Conservation (phyloP, 306 rosid species). For the Medicago lupulina region DNA sequence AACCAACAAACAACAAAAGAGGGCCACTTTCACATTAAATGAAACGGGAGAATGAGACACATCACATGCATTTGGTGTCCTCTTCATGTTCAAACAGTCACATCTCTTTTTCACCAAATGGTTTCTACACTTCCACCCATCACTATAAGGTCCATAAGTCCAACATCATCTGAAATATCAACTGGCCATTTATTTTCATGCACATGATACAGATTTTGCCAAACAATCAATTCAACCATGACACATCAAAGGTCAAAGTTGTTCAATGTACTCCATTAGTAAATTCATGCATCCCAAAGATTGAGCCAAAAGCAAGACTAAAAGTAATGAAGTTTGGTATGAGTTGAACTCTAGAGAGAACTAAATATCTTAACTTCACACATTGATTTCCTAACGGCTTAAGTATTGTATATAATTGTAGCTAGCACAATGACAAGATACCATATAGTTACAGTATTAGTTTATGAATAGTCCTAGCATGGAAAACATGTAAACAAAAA, state of each 20-base stretch:
- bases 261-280: too few species aligned
- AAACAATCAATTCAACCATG: slow-evolving; percentile 15
- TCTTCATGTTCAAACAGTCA: slow-evolving; percentile 48
- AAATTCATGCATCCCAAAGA: too few species aligned
- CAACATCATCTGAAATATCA: slow-evolving; percentile 31
- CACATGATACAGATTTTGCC: slow-evolving; percentile 29
- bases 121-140: slow-evolving; percentile 18
- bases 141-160: slow-evolving; percentile 35
- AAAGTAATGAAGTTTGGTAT: slow-evolving; percentile 11
- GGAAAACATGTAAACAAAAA: slow-evolving; percentile 40
- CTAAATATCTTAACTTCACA: slow-evolving; percentile 53
- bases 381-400: slow-evolving; percentile 62
- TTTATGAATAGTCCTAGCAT: slow-evolving; percentile 60
- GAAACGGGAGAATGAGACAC: slow-evolving; percentile 37
- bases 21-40: slow-evolving; percentile 43
- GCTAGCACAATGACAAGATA: slow-evolving; percentile 49
- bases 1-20: slow-evolving; percentile 28
- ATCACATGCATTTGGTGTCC: slow-evolving; percentile 56
- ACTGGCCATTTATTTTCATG: slow-evolving; percentile 32
- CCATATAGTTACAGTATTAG: slow-evolving; percentile 72
- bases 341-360: slow-evolving; percentile 19
- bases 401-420: slow-evolving; percentile 59
- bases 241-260: slow-evolving; percentile 19
- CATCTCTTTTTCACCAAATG: slow-evolving; percentile 37
- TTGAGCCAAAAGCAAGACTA: background rate